These are phyloP conservation scores for Delitschia confertaspora DNA, from an alignment of 495 filamentous ascomycete species.

Conservation along the genomic window DNA sequence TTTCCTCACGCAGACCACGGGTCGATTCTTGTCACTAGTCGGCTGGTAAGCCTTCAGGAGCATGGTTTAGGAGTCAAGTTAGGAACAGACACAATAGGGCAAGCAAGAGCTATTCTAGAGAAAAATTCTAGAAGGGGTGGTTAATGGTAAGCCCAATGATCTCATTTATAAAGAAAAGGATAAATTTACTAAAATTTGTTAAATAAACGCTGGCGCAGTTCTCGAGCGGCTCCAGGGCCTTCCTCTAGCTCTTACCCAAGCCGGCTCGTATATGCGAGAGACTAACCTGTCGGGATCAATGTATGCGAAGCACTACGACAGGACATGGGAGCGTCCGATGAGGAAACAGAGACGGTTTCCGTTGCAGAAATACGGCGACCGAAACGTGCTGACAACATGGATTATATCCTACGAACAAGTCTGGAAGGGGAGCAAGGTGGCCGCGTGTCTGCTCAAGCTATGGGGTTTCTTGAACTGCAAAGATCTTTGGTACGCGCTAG, in stretches of 20 bases:
- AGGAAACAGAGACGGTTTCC: not conserved
- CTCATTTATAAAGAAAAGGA: not conserved
- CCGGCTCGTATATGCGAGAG: constrained; percentile 20
- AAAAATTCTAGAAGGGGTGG: constrained; percentile 2
- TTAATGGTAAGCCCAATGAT: constrained; percentile 2
- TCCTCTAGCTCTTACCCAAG: constrained; percentile 25
- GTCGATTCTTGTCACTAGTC: constrained; percentile 37
- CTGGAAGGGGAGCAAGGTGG: not conserved
- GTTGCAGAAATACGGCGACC: constrained; percentile 8
- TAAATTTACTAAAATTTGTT: not conserved
- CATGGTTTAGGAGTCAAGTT: constrained; percentile 10
- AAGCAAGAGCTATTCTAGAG: constrained; percentile 14
- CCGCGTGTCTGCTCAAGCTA: constrained; percentile 10
- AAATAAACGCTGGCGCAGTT: not conserved
- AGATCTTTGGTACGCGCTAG: constrained; percentile 9
- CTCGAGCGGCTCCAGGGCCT: constrained; percentile 20
- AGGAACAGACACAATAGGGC: constrained; percentile 19
- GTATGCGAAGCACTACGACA: constrained; percentile 8
- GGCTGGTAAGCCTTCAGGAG: constrained; percentile 21
- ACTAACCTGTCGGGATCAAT: not conserved
- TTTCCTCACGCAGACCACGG: constrained; percentile 34
- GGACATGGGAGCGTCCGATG: constrained; percentile 4
- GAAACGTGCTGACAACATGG: constrained; percentile 13
- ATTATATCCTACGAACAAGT: constrained; percentile 10
- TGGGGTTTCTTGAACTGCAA: constrained; percentile 6